Percentiles rank a stretch among this genome's conserved stretches.
These are phyloP conservation scores for Penicillium frequentans DNA, from an alignment of 2,329 filamentous ascomycete species.

Conservation along the genomic window DNA sequence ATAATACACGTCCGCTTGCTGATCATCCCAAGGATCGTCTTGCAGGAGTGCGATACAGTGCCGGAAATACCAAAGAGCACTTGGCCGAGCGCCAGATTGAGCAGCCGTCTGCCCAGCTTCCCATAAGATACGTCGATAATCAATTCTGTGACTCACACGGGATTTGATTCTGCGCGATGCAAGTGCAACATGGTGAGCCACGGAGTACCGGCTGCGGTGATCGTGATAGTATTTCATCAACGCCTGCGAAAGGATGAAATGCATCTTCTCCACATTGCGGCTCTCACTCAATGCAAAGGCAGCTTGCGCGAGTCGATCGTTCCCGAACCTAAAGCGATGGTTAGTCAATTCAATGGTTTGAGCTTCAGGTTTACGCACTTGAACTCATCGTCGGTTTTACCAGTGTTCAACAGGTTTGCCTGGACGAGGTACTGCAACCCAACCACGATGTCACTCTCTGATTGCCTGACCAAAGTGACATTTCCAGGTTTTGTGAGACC, in stretches of 20 bases:
- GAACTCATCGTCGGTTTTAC: conserved; percentile 82
- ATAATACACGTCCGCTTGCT: conserved; percentile 71
- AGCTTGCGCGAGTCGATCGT: conserved; percentile 82
- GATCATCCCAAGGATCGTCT: conserved; percentile 72
- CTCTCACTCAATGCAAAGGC: conserved; percentile 69
- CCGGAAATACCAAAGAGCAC: conserved; percentile 78
- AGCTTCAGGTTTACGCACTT: conserved; percentile 31
- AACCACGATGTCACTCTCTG: conserved; percentile 64
- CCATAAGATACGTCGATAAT: conserved; percentile 74
- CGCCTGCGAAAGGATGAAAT: conserved; percentile 81
- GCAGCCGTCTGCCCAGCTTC: conserved; percentile 75
- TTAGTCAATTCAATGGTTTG: conserved; percentile 3
- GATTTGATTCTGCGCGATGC: conserved; percentile 72
- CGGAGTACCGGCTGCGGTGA: conserved; percentile 65
- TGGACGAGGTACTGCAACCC: conserved; percentile 82
- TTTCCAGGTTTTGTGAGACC: conserved; percentile 40
- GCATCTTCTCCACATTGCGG: conserved; percentile 72
- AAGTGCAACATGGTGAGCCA: conserved; percentile 78
- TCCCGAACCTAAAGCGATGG: conserved; percentile 63
- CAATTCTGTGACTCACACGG: conserved; percentile 59
- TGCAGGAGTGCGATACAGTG: conserved; percentile 78
- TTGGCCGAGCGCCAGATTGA: conserved; percentile 79
- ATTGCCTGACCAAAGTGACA: conserved; percentile 55
- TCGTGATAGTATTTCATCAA: conserved; percentile 72
- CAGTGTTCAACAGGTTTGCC: conserved; percentile 76